These are phyloP conservation scores for Staphylotrichum longicolle DNA, from an alignment of 495 filamentous ascomycete species.

Conservation along the genomic window DNA sequence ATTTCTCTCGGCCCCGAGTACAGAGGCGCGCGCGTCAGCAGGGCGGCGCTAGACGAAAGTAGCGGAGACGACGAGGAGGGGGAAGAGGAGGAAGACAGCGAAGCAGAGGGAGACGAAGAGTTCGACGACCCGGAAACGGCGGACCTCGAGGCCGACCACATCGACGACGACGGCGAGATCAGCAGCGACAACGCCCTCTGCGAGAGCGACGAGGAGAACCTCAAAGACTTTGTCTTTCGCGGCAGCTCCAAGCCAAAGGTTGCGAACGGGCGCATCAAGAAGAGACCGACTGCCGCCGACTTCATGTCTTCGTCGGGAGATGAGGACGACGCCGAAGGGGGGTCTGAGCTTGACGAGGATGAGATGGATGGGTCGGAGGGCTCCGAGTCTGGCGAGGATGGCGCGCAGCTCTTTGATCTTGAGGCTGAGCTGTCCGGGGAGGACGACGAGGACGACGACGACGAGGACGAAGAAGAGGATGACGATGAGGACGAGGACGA, in stretches of 20 bases:
- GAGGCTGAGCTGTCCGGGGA: slow-evolving; percentile 39
- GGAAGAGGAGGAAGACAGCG: slow-evolving; percentile 38
- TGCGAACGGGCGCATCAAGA: slow-evolving; percentile 31
- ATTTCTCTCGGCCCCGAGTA: slow-evolving; percentile 75
- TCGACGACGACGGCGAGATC: slow-evolving; percentile 56
- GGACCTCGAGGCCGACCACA: slow-evolving; percentile 47
- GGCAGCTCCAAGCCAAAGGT: slow-evolving; percentile 50
- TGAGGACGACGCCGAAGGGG: slow-evolving; percentile 33
- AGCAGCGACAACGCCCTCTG: slow-evolving; percentile 62
- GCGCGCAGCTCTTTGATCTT: slow-evolving; percentile 26
- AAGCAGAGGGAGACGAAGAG: slow-evolving; percentile 38
- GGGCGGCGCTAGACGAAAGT: slow-evolving; percentile 60
- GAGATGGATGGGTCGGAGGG: slow-evolving; percentile 18
- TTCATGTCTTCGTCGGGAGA: slow-evolving; percentile 50
- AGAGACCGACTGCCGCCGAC: slow-evolving; percentile 48
- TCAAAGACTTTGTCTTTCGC: slow-evolving; percentile 52
- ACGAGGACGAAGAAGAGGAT: slow-evolving; percentile 40
- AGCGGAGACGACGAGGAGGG: slow-evolving; percentile 41
- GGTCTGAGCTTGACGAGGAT: slow-evolving; percentile 30
- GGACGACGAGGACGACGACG: slow-evolving; percentile 43
- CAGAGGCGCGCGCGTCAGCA: slow-evolving; percentile 71
- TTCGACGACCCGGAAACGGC: slow-evolving; percentile 49
- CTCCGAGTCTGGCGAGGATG: slow-evolving; percentile 32
- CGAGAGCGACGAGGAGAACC: slow-evolving; percentile 59
- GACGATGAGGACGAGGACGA: slow-evolving; percentile 42